Evolutionary conservation across 2,329 filamentous ascomycete genomes (phyloP), one percentile per base, ranked within the genome.

Genomic region (Neofusicoccum cordaticola): DNA sequence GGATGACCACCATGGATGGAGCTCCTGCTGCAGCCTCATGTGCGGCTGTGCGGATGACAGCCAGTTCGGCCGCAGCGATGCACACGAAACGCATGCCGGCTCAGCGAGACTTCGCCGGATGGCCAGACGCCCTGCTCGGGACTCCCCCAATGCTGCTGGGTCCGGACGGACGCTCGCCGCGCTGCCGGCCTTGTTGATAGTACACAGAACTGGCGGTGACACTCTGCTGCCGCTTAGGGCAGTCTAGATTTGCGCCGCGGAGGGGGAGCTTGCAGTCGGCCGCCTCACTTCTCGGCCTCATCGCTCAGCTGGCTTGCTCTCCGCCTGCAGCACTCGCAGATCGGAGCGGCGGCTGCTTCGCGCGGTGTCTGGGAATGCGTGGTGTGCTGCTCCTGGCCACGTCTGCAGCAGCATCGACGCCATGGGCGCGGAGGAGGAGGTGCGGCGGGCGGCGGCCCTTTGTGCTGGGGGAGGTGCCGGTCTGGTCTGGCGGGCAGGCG

Each of bases 281-380:
- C n/a, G 42, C 61, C 61, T 53, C 61, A 51, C 60, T 52, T 52
- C 60, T 34, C 34, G 39, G 39, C 61, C 27, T 31, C 61, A 37
- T 48, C 48, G 39, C 52, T 58, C 53, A 45, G 53, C 39, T 58
- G 39, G 35, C 52, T 31, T 31, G 27, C 27, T 1, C 27, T 31
- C 27, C 27, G 27, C 27, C 47, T 31, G 47, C 19, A 50, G 11
- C 17, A 11, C 8, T 4, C 12, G 58, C 45, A 53, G 37, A 45
- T 44, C 47, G n/a, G 8, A 41, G 34, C 35, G 60, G 45, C 60
- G 44, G 51, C 45, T 50, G 60, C 60, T 41, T 62, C 45, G 27
- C 19, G 41, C 41, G 39, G 50, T 39, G 41, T 56, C 41, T 39
- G 56, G 47, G 56, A 34, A 35, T 37, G 42, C 31, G 56, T 6